These are phyloP conservation scores for Ophiocytium majus DNA, from an alignment of 352 stramenopile species.

Conservation along the genomic window DNA sequence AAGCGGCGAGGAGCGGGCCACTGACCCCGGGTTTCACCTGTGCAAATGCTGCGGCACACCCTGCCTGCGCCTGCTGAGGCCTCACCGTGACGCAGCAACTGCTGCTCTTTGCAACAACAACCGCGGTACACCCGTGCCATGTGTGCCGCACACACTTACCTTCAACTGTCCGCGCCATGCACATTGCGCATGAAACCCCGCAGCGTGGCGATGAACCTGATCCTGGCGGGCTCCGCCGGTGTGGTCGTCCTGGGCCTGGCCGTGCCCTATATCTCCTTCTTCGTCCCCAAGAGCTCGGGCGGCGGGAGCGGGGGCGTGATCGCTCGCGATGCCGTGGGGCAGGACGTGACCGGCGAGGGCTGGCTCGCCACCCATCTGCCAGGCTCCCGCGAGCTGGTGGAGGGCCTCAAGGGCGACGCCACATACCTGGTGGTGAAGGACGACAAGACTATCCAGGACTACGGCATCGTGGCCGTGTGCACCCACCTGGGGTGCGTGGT, in stretches of 20 bases:
- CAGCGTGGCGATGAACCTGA: slow-evolving; percentile 75
- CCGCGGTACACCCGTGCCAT: no score
- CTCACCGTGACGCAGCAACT: no score
- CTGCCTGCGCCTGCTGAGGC: no score
- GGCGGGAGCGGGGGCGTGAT: slow-evolving; percentile 64
- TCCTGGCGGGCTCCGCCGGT: slow-evolving; percentile 70
- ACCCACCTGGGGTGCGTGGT: slow-evolving; percentile 82
- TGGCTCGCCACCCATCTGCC: slow-evolving; percentile 69
- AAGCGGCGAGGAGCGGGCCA: no score
- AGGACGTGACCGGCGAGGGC: slow-evolving; percentile 69
- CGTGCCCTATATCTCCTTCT: slow-evolving; percentile 77
- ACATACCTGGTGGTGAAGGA: slow-evolving; percentile 79
- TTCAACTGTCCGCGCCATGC: no score
- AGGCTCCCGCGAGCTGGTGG: slow-evolving; percentile 68
- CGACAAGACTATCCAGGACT: slow-evolving; percentile 71
- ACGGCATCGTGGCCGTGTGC: slow-evolving; percentile 77
- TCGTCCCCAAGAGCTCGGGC: slow-evolving; percentile 68
- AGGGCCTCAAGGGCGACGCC: slow-evolving; percentile 71
- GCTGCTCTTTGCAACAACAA: no score
- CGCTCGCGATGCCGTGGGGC: slow-evolving; percentile 72
- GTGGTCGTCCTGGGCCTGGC: slow-evolving; percentile 71
- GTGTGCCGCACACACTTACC: no score
- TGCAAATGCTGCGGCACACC: no score
- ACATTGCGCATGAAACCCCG: no score
- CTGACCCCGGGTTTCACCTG: no score